Evolutionary conservation across 768 basidiomycete species (phyloP).

Genomic region (Lactarius indigo): DNA sequence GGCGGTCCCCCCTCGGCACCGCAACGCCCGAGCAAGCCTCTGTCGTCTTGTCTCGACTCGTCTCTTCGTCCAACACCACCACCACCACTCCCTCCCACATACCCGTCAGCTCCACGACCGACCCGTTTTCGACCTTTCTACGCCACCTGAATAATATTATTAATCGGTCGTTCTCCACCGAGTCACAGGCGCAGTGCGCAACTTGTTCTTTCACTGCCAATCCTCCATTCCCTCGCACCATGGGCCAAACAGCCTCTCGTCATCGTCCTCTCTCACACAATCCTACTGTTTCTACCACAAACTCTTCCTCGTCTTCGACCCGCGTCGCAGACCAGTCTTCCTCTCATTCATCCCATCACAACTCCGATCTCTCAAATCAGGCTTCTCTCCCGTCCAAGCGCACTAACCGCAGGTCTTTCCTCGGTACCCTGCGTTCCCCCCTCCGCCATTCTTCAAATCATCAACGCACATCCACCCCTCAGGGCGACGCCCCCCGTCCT

Average conservation of each 20-base stretch:
- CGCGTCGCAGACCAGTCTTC: slow-evolving; percentile 5
- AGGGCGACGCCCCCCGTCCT: not conserved
- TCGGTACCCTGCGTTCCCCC: slow-evolving; percentile 16
- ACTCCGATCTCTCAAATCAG: slow-evolving; percentile 20
- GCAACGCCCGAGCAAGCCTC: not conserved
- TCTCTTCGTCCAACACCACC: not conserved
- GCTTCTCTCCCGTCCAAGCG: slow-evolving; percentile 9
- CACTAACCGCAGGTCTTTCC: slow-evolving; percentile 13
- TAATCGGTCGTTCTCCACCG: not conserved
- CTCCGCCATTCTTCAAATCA: not conserved
- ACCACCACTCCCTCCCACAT: not conserved
- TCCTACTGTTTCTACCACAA: not conserved
- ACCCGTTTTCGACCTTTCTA: not conserved
- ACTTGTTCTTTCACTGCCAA: not conserved
- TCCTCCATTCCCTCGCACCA: not conserved
- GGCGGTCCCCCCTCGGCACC: not conserved
- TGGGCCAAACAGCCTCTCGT: slow-evolving; percentile 19
- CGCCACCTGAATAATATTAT: not conserved
- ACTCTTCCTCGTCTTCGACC: not conserved
- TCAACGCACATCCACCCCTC: not conserved
- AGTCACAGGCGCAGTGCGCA: not conserved
- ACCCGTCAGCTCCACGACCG: not conserved
- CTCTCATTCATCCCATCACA: slow-evolving; percentile 3
- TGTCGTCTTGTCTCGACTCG: not conserved
- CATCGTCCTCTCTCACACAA: not conserved